phyloP scores from a whole-genome alignment of 2,329 filamentous ascomycete species.

The Clonostachys sp. region DNA sequence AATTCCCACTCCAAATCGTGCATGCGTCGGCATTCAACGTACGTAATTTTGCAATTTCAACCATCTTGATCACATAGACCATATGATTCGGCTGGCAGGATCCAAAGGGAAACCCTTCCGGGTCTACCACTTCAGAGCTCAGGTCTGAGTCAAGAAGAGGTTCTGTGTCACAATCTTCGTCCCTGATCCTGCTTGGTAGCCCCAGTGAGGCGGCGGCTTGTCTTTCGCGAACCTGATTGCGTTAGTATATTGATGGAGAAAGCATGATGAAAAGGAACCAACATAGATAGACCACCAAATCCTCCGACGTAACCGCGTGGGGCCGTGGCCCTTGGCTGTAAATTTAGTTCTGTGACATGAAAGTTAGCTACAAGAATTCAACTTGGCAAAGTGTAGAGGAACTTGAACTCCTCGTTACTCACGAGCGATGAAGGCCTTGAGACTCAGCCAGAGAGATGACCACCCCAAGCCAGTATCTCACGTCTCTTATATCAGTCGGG shows the following conservation, averaged over 20 bases:
- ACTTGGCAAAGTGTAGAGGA: too few relatives aligned
- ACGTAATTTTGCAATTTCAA: conserved; percentile 26
- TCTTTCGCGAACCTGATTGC: conserved; percentile 22
- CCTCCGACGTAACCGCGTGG: conserved; percentile 30
- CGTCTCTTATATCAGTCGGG: conserved; percentile 40
- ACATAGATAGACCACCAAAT: conserved; percentile 53
- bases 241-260: background rate
- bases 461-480: conserved; percentile 42
- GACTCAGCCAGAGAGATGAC: conserved; percentile 48
- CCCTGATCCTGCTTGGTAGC: conserved; percentile 26
- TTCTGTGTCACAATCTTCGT: conserved; percentile 32
- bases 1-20: background rate
- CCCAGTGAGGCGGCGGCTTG: conserved; percentile 28
- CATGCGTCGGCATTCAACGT: conserved; percentile 1
- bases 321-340: conserved; percentile 13
- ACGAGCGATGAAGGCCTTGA: conserved; percentile 35
- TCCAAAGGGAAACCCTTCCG: conserved; percentile 12
- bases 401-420: conserved; percentile 3
- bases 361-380: too few relatives aligned
- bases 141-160: conserved; percentile 20
- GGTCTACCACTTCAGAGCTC: conserved; percentile 15
- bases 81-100: conserved; percentile 23
- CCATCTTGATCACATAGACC: conserved; percentile 29
- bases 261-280: conserved; percentile 9
- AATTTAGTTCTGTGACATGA: conserved; percentile 11